Base-by-base conservation (phyloP, 495 filamentous ascomycete genomes). In the Daldinia childiae region DNA sequence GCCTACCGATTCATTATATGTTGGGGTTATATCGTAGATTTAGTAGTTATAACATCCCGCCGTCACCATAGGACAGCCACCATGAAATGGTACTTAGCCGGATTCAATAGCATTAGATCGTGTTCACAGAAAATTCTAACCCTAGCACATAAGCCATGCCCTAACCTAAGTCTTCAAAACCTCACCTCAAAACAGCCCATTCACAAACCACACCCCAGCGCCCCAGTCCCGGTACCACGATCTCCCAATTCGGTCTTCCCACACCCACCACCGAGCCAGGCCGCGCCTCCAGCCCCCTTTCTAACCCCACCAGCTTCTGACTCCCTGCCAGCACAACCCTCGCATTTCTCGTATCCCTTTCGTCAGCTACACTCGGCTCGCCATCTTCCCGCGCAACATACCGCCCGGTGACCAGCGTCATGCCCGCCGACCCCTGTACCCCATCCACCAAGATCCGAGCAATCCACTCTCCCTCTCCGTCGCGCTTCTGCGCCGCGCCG, bases 391-490 rank as follows among this genome's bases (percentile, higher is more conserved):
- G n/a, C 34, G 0, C 24, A 6, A 67, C 45, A 17, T 52, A 19
- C 41, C 60, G 64, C 17, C 70, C 70, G 58, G 56, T 75, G 6
- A 72, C 73, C 21, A 90, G 77, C 12, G 66, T 84, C 59, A 76
- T 86, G 75, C 90, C 88, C 27, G 84, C 79, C 14, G 87, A 79
- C 51, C 84, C 84, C 34, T 79, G 80, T 0, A 78, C 79, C 8
- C 80, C 68, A 2, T 79, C 75, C 6, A 80, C 74, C 0, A 54
- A 32, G 6, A 84, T 58, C 62, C 66, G 57, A 24, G 68, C 61
- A 21, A 51, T 24, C 73, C 73, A 77, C 15, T 69, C 72, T 3
- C 55, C 54, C 30, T 41, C 36, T 12, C 64, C 64, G 58, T 36
- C 58, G 26, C 38, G 55, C 39, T 29, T 55, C 34, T 34, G 34